These are phyloP conservation scores for Canna indica DNA, from an alignment of 176 grass and related monocot species.

Conservation along the genomic window DNA sequence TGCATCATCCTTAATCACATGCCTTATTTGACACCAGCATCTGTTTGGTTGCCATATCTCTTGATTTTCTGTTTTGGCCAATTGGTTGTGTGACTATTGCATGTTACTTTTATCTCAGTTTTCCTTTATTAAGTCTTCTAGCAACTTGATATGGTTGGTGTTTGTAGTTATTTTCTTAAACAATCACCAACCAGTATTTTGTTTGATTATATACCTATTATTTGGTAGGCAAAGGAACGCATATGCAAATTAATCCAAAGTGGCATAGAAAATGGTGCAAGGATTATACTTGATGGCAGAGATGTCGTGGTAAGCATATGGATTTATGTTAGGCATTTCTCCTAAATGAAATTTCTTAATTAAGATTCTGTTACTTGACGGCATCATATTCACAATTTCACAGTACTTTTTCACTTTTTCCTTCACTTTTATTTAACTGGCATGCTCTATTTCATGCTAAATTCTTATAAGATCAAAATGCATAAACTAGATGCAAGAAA, in stretches of 20 bases:
- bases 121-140: neutral
- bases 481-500: neutral
- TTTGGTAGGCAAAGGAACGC: constrained; percentile 70
- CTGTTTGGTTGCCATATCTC: constrained; percentile 5
- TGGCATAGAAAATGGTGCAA: constrained; percentile 55
- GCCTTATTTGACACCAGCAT: constrained; percentile 5
- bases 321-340: neutral
- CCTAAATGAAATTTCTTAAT: neutral
- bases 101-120: neutral
- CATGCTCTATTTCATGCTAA: neutral
- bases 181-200: neutral
- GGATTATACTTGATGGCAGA: constrained; percentile 81
- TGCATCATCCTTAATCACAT: neutral
- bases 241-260: constrained; percentile 95
- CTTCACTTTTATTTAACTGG: no score
- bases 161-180: constrained; percentile 5
- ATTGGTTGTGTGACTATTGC: neutral
- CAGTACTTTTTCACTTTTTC: neutral
- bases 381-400: neutral
- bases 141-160: neutral
- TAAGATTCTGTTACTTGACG: neutral
- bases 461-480: neutral
- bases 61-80: constrained; percentile 3
- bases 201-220: neutral
- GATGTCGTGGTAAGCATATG: constrained; percentile 49